These are phyloP conservation scores for Exophiala phaeomuriformis DNA, from an alignment of 2,329 filamentous ascomycete species.

Conservation along the genomic window DNA sequence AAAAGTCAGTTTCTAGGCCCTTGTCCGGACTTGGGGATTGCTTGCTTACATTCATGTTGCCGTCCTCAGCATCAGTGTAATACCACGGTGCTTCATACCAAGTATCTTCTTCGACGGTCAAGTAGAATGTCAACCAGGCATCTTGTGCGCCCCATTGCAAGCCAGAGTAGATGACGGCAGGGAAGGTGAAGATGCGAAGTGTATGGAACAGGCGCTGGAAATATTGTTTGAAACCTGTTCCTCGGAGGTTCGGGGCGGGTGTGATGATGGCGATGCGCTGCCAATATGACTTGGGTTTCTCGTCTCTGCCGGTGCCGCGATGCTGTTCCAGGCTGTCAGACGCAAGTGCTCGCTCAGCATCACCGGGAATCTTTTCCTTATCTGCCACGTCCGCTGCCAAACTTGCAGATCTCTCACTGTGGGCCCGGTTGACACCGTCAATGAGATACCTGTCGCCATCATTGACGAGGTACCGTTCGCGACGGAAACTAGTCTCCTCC, in stretches of 20 bases:
- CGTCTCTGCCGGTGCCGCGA: slow-evolving; percentile 11
- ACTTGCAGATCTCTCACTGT: slow-evolving; percentile 7
- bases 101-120: slow-evolving; percentile 52
- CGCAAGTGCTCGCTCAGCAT: not conserved
- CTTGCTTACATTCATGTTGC: slow-evolving; percentile 45
- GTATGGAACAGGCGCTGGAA: slow-evolving; percentile 48
- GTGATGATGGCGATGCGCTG: slow-evolving; percentile 52
- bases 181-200: slow-evolving; percentile 51
- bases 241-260: slow-evolving; percentile 48
- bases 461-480: slow-evolving; percentile 19
- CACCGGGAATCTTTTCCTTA: slow-evolving; percentile 8
- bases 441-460: slow-evolving; percentile 18
- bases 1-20: not conserved
- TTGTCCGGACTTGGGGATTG: not conserved
- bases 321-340: slow-evolving; percentile 14
- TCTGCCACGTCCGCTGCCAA: not conserved
- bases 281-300: slow-evolving; percentile 45
- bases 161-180: slow-evolving; percentile 51
- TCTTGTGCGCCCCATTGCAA: slow-evolving; percentile 55
- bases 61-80: slow-evolving; percentile 48
- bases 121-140: slow-evolving; percentile 54
- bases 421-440: slow-evolving; percentile 13
- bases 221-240: slow-evolving; percentile 50
- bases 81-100: slow-evolving; percentile 50
- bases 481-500: slow-evolving; percentile 42